Conservation (phyloP, 1,284 basidiomycete genomes). For the Peniophora sp. region DNA sequence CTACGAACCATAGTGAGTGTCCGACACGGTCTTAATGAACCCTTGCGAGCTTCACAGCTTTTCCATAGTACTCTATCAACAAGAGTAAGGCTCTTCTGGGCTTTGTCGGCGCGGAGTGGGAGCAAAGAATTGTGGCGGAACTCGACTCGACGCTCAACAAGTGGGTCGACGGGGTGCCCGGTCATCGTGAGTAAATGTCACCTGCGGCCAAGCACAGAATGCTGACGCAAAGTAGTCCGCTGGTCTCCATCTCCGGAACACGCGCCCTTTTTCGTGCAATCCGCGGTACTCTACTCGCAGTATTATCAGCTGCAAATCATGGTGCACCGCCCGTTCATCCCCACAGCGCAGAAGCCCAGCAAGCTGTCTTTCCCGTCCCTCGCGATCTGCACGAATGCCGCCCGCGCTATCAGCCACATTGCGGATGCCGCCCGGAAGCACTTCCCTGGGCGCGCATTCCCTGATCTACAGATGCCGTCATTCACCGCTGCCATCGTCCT, state of each 20-base stretch:
- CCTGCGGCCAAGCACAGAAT: background rate
- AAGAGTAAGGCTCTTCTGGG: slow-evolving; percentile 38
- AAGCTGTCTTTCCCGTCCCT: slow-evolving; percentile 45
- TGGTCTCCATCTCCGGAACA: slow-evolving; percentile 50
- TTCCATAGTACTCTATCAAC: slow-evolving; percentile 47
- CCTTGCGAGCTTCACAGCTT: background rate
- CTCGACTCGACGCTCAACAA: slow-evolving; percentile 54
- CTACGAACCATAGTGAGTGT: slow-evolving; percentile 40
- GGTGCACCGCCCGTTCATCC: slow-evolving; percentile 59
- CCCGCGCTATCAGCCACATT: slow-evolving; percentile 49
- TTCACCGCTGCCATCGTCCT: slow-evolving; percentile 65
- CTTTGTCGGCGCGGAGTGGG: slow-evolving; percentile 40
- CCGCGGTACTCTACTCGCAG: slow-evolving; percentile 42
- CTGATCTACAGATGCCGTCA: slow-evolving; percentile 29
- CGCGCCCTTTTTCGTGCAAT: slow-evolving; percentile 43
- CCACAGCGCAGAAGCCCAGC: slow-evolving; percentile 34
- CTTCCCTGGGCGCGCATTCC: slow-evolving; percentile 13
- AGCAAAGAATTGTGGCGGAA: slow-evolving; percentile 49
- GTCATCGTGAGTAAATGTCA: slow-evolving; percentile 30
- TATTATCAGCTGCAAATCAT: slow-evolving; percentile 53
- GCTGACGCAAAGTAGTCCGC: slow-evolving; percentile 26
- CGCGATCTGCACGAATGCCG: slow-evolving; percentile 58
- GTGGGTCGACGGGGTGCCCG: slow-evolving; percentile 55
- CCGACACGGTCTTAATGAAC: background rate
- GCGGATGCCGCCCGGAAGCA: slow-evolving; percentile 32